These are phyloP conservation scores for Cryptomeria japonica DNA, from an alignment of 75 land plant species.

Conservation along the genomic window DNA sequence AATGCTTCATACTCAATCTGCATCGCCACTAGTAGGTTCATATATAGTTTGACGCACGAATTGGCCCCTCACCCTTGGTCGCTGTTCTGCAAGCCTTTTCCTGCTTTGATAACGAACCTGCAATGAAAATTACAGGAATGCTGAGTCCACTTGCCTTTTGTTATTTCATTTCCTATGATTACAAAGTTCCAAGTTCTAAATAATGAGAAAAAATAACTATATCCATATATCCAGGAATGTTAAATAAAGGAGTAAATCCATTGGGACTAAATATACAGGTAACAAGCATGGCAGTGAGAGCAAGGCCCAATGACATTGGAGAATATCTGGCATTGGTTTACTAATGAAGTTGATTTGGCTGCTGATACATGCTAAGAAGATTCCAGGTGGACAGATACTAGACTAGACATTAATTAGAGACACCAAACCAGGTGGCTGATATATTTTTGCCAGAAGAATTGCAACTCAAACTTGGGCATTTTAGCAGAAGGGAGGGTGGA, in stretches of 20 bases:
- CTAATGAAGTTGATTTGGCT: not conserved
- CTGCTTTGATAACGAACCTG: conserved; percentile 90
- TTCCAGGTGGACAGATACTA: no score
- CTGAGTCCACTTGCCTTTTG: not conserved
- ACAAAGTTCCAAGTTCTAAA: not conserved
- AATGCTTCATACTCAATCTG: not conserved
- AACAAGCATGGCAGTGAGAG: not conserved
- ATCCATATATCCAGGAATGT: not conserved
- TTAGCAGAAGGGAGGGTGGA: not conserved
- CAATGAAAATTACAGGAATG: not conserved
- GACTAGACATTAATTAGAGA: no score
- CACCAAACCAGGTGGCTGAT: not conserved
- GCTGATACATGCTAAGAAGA: not conserved
- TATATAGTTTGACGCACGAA: conserved; percentile 55
- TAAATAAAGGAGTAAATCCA: not conserved
- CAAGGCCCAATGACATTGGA: not conserved
- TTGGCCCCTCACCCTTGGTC: conserved; percentile 80
- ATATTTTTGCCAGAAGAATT: not conserved
- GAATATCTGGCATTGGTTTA: not conserved
- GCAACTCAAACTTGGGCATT: not conserved
- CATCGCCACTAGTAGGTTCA: conserved; percentile 7
- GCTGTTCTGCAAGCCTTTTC: conserved; percentile 82
- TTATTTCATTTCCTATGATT: not conserved
- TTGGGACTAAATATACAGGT: not conserved
- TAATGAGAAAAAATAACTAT: not conserved